phyloP scores from a whole-genome alignment of 768 basidiomycete species.

The Termitomyces heimii region DNA sequence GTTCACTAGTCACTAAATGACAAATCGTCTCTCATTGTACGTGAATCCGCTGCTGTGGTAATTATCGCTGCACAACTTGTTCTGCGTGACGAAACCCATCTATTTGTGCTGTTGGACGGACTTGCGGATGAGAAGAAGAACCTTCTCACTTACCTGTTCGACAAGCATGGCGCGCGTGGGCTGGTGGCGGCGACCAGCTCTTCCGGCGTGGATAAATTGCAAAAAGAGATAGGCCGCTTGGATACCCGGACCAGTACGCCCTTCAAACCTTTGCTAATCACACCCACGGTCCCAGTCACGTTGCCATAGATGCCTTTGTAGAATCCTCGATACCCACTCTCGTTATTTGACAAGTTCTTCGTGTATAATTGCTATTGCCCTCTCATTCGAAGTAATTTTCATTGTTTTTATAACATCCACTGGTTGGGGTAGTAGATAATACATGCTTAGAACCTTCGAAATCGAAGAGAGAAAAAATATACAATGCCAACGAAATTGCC shows the following conservation, averaged over 20 bases:
- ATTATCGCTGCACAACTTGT: conserved; percentile 84
- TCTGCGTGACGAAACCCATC: conserved; percentile 74
- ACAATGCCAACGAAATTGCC: conserved; percentile 57
- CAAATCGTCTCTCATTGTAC: conserved; percentile 64
- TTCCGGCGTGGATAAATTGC: conserved; percentile 62
- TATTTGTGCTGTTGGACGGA: conserved; percentile 76
- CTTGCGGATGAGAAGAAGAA: conserved; percentile 91
- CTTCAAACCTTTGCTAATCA: conserved; percentile 23
- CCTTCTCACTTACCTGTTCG: conserved; percentile 81
- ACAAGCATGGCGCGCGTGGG: conserved; percentile 76
- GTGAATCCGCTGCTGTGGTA: conserved; percentile 76
- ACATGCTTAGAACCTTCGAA: conserved; percentile 20
- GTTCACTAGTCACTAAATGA: conserved; percentile 60
- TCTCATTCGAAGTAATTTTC: background rate
- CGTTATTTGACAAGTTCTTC: background rate
- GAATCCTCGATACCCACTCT: background rate
- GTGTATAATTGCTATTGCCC: background rate
- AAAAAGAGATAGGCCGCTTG: conserved; percentile 76
- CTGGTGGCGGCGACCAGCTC: conserved; percentile 25
- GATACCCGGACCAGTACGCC: conserved; percentile 79
- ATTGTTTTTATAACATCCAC: background rate
- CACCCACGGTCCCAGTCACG: background rate
- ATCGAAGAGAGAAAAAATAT: conserved; percentile 41
- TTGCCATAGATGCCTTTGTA: background rate
- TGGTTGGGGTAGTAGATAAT: background rate